Evolutionary conservation across 2,329 filamentous ascomycete genomes (phyloP).

Genomic region (Magnaporthales sp.): DNA sequence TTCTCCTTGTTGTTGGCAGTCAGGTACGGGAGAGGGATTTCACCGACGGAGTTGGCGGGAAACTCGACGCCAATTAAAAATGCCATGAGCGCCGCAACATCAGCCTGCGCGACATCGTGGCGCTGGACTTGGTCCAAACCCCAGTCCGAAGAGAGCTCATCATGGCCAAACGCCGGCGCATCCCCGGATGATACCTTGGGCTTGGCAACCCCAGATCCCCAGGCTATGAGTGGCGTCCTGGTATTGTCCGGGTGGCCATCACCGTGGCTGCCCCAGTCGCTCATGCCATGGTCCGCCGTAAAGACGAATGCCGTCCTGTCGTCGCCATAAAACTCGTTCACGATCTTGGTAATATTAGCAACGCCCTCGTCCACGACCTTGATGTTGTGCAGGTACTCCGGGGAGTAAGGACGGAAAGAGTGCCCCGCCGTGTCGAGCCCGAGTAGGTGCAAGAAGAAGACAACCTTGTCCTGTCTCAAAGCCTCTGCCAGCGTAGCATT

Average conservation of each 20-base stretch:
- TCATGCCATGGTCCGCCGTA: slow-evolving; percentile 98
- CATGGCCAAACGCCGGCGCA: slow-evolving; percentile 66
- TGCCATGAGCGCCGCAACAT: slow-evolving; percentile 91
- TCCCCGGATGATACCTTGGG: slow-evolving; percentile 49
- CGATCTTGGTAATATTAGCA: slow-evolving; percentile 68
- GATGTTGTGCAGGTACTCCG: slow-evolving; percentile 91
- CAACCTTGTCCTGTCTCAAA: slow-evolving; percentile 73
- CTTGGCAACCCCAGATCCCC: slow-evolving; percentile 83
- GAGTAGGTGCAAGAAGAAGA: slow-evolving; percentile 92
- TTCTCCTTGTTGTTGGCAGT: slow-evolving; percentile 66
- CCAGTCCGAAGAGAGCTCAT: slow-evolving; percentile 90
- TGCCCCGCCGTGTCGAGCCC: slow-evolving; percentile 90
- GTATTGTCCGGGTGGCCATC: slow-evolving; percentile 98
- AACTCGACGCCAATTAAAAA: slow-evolving; percentile 83
- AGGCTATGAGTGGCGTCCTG: slow-evolving; percentile 81
- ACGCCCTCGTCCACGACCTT: slow-evolving; percentile 90
- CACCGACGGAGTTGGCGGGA: slow-evolving; percentile 92
- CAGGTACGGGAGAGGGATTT: slow-evolving; percentile 78
- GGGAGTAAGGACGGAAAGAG: slow-evolving; percentile 79
- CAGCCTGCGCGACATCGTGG: slow-evolving; percentile 88
- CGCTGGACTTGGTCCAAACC: slow-evolving; percentile 68
- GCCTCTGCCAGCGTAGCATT: slow-evolving; percentile 67
- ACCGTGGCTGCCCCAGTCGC: slow-evolving; percentile 97
- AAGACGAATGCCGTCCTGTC: slow-evolving; percentile 91
- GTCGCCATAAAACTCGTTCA: slow-evolving; percentile 78